Conservation (phyloP, 768 basidiomycete genomes). For the Chiua virens region DNA sequence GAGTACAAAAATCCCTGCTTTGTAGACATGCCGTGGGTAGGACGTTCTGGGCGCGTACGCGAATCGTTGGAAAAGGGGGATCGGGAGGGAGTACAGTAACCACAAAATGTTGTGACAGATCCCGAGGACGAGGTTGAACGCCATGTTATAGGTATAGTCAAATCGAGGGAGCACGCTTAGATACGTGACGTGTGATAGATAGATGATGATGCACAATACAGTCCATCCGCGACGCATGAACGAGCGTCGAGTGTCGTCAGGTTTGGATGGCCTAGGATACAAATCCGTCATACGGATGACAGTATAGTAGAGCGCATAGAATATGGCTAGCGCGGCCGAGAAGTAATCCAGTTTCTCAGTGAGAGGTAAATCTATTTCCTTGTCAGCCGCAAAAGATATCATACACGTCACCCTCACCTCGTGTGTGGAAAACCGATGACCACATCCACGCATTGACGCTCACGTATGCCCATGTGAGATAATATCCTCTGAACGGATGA, state of each 20-base stretch:
- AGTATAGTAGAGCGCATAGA: slow-evolving; percentile 78
- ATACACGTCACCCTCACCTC: slow-evolving; percentile 56
- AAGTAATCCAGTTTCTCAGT: slow-evolving; percentile 97
- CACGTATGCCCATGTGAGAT: slow-evolving; percentile 61
- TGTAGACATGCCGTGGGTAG: slow-evolving; percentile 53
- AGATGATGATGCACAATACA: slow-evolving; percentile 53
- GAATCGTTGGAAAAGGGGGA: slow-evolving; percentile 54
- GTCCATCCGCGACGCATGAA: slow-evolving; percentile 41
- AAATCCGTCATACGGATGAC: slow-evolving; percentile 76
- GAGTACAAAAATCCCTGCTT: slow-evolving; percentile 60
- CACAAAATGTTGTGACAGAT: slow-evolving; percentile 80
- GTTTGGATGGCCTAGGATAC: slow-evolving; percentile 46
- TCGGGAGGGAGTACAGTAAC: slow-evolving; percentile 64
- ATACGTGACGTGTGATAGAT: slow-evolving; percentile 75
- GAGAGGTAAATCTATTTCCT: slow-evolving; percentile 60
- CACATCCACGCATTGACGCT: slow-evolving; percentile 92
- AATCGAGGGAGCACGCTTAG: slow-evolving; percentile 74
- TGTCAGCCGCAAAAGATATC: slow-evolving; percentile 5
- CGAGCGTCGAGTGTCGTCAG: slow-evolving; percentile 17
- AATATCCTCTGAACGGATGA: slow-evolving; percentile 73
- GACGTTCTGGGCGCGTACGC: slow-evolving; percentile 54
- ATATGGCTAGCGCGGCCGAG: slow-evolving; percentile 82
- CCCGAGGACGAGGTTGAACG: slow-evolving; percentile 77
- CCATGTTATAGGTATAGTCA: slow-evolving; percentile 93
- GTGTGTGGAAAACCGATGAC: slow-evolving; percentile 88